Evolutionary conservation across 2,329 filamentous ascomycete genomes (phyloP), one percentile per base, ranked within the genome.

Genomic region (Triangularia setosa): DNA sequence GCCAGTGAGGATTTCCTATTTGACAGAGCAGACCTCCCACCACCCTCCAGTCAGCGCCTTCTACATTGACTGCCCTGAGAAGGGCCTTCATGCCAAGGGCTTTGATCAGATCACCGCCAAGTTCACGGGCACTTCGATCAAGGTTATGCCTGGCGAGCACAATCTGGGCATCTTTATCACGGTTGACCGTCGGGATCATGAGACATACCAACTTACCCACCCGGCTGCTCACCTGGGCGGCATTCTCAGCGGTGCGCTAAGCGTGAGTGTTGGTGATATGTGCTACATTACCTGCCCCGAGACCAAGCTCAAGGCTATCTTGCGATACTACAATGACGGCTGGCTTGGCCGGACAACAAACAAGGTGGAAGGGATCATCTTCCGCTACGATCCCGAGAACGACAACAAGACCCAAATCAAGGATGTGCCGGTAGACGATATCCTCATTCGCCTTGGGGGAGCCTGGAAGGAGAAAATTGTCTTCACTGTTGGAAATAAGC

Each of bases 81-180:
- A 92, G 74, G 95, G 94, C 27, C 85, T 99, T 69, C 87, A 87
- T 40, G 95, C 95, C 16, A 86, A 90, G 64, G 95, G 95, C 1
- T 99, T 94, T 74, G 95, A 99, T 74, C 95, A 99, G 80, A 89
- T 99, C 72, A 94, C 91, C 70, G 95, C 95, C 73, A 98, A 97
- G 77, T 99, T 99, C 79, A 98, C 95, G 0, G 95, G 95, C 64
- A 97, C 95, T 18, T 94, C 91, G 71, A 85, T 99, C 76, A 92
- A 93, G 74, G 94, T 99, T 40, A 88, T 90, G 23, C 92, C 95
- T 0, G 95, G 95, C 68, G 89, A 93, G 74, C 92, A 96, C 80
- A 99, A 99, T 76, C 83, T 96, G 69, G 95, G 95, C 69, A 98
- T 99, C 72, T 99, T 97, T 79, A 89, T 99, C 75, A 93, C 87